Evolutionary conservation across 352 stramenopile genomes (phyloP).

Genomic region (Phytophthora foliorum): DNA sequence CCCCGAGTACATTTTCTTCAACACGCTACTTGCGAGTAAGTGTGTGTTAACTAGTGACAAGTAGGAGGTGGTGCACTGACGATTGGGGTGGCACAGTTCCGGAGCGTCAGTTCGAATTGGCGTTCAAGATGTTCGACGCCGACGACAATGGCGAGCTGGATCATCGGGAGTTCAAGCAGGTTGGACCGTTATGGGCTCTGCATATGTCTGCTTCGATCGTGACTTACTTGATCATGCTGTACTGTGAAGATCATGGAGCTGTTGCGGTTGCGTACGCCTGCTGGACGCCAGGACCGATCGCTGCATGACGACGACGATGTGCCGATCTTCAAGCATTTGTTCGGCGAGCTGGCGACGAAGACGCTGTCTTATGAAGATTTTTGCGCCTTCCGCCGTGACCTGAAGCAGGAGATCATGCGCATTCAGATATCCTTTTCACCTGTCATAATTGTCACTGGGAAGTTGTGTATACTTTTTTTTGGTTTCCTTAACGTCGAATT

Average conservation of each 20-base stretch:
- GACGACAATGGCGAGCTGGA: slow-evolving; percentile 86
- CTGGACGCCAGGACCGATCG: slow-evolving; percentile 82
- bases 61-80: background rate
- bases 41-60: slow-evolving; percentile 31
- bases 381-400: slow-evolving; percentile 69
- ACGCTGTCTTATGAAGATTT: slow-evolving; percentile 89
- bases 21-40: slow-evolving; percentile 86
- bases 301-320: slow-evolving; percentile 81
- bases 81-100: slow-evolving; percentile 57
- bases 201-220: background rate
- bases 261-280: slow-evolving; percentile 81
- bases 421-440: slow-evolving; percentile 90
- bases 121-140: slow-evolving; percentile 92
- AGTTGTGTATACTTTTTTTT: background rate
- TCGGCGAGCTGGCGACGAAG: slow-evolving; percentile 82
- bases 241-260: slow-evolving; percentile 82
- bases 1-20: slow-evolving; percentile 92
- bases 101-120: slow-evolving; percentile 86
- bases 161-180: slow-evolving; percentile 88
- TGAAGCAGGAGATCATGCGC: slow-evolving; percentile 88
- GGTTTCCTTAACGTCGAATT: slow-evolving; percentile 65
- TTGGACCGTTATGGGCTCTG: slow-evolving; percentile 18
- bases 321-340: slow-evolving; percentile 89
- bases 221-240: slow-evolving; percentile 1
- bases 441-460: background rate